Conservation (phyloP, 2,329 filamentous ascomycete genomes). For the Fusarium lyarnte region DNA sequence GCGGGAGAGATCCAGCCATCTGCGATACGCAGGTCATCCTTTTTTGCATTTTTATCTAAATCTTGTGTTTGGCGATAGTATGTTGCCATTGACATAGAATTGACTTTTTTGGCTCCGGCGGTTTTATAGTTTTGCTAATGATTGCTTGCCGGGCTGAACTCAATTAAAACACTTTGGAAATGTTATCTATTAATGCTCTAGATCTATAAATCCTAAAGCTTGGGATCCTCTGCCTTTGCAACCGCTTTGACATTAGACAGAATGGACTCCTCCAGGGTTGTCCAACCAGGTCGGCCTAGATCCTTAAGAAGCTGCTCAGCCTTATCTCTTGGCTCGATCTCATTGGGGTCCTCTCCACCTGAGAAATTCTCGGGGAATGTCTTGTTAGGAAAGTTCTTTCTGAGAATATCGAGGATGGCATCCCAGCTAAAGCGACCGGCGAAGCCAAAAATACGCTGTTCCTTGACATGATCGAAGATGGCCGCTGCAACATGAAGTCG, state of each 20-base stretch:
- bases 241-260: not conserved
- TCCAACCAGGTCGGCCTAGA: slow-evolving; percentile 24
- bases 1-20: not conserved
- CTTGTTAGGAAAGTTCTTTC: slow-evolving; percentile 32
- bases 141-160: rapidly evolving
- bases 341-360: slow-evolving; percentile 11
- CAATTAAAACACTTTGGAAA: not conserved
- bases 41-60: not conserved
- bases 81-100: too few species aligned
- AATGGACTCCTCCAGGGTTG: slow-evolving; percentile 15
- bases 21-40: not conserved
- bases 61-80: not conserved
- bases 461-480: slow-evolving; percentile 54
- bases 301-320: slow-evolving; percentile 19
- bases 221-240: not conserved
- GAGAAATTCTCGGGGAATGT: slow-evolving; percentile 40
- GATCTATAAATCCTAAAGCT: not conserved
- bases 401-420: slow-evolving; percentile 47
- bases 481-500: slow-evolving; percentile 63
- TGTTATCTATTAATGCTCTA: not conserved
- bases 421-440: slow-evolving; percentile 59
- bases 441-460: slow-evolving; percentile 65
- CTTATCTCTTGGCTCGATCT: slow-evolving; percentile 19
- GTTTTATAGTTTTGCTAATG: rapidly evolving
- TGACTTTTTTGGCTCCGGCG: rapidly evolving